These are phyloP conservation scores for Diaporthe caulivora DNA, from an alignment of 2,329 filamentous ascomycete genomes.

Conservation along the genomic window DNA sequence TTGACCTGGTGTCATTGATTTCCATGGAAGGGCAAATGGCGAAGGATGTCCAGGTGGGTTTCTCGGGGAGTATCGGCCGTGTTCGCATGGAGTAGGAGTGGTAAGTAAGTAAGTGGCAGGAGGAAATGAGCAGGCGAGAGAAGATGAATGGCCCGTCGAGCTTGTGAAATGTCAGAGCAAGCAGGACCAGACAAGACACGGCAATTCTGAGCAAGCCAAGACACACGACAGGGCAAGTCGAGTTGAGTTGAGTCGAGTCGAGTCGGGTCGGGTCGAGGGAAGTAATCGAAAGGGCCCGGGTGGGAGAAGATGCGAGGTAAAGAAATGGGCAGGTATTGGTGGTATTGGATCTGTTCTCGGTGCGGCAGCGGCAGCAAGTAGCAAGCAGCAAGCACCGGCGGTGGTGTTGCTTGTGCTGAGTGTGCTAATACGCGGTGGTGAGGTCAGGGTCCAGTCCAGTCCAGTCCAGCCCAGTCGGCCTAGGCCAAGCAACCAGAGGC, in stretches of 20 bases:
- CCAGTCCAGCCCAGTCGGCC: neutral
- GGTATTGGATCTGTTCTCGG: conserved; percentile 19
- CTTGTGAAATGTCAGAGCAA: neutral
- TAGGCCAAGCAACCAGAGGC: neutral
- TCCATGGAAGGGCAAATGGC: neutral
- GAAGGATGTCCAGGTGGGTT: neutral
- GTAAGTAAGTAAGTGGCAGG: neutral
- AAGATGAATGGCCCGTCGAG: neutral
- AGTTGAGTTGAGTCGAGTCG: conserved; percentile 1
- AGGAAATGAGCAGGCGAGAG: conserved; percentile 2
- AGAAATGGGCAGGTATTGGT: conserved; percentile 10
- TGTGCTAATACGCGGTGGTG: neutral
- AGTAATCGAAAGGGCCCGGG: conserved; percentile 3
- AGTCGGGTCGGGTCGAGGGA: conserved; percentile 5
- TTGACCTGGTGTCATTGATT: conserved; percentile 11
- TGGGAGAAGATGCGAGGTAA: neutral
- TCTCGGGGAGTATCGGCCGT: conserved; percentile 11
- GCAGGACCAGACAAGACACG: neutral
- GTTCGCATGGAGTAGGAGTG: neutral
- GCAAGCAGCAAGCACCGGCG: neutral
- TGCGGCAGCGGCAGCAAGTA: neutral
- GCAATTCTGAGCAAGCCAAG: neutral
- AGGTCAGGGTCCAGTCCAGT: neutral
- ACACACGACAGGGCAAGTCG: neutral
- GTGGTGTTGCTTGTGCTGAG: neutral